phyloP scores from a whole-genome alignment of 169 alveolate species.

The Pseudocohnilembus persalinus region DNA sequence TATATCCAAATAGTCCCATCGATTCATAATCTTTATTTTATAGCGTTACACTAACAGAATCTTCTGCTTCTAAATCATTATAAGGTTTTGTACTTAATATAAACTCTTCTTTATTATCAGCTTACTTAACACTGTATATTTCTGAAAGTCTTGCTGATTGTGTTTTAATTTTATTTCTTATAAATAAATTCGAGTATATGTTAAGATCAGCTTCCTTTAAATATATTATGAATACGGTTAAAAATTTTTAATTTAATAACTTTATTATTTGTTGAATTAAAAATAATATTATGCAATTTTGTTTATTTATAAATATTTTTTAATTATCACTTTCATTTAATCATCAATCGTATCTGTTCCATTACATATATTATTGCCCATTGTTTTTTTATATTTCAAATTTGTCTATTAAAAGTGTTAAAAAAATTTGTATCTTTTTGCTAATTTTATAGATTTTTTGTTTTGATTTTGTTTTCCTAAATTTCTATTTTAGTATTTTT shows the following conservation, averaged over 20 bases:
- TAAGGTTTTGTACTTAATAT: slow-evolving; percentile 39
- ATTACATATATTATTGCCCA: not conserved
- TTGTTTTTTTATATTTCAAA: no score
- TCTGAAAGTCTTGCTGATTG: slow-evolving; percentile 10
- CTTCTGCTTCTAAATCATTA: slow-evolving; percentile 36
- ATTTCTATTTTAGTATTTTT: no score
- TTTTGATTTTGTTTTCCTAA: no score
- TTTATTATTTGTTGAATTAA: no score
- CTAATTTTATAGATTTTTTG: no score
- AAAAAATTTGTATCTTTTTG: no score
- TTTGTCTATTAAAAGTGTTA: no score
- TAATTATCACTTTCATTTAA: not conserved
- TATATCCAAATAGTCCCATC: no score
- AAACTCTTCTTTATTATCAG: slow-evolving; percentile 22
- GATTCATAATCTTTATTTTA: slow-evolving; percentile 8
- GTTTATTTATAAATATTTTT: not conserved
- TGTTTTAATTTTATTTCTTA: slow-evolving; percentile 9
- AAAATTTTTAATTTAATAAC: no score
- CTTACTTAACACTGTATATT: slow-evolving; percentile 14
- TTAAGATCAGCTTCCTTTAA: slow-evolving; percentile 22
- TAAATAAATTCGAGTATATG: slow-evolving; percentile 12
- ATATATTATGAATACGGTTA: not conserved
- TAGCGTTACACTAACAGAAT: slow-evolving; percentile 25
- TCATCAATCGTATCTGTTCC: not conserved
- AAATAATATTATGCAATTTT: no score